Evolutionary conservation across 2,329 filamentous ascomycete species (phyloP), one percentile per base, ranked within the genome.

Genomic region (Fusarium sp.): DNA sequence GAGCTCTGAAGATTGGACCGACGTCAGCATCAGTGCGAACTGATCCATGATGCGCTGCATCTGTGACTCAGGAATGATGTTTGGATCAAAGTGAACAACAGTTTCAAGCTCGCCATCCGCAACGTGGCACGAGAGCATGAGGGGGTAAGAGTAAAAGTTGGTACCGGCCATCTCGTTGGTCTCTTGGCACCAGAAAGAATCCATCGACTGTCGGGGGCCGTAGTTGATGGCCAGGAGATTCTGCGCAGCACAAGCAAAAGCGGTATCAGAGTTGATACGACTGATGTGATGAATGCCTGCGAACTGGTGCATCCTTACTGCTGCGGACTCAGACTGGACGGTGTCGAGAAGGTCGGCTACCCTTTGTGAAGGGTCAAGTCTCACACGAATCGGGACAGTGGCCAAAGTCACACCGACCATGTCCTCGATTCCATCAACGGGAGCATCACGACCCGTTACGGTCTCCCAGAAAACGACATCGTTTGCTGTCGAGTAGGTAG

Each of bases 401-500:
- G 71, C 44, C n/a, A 73, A 36, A 2, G 67, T 71, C 1, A 40
- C 39, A 4, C 71, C 71, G 0, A 57, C 39, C 54, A 73, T 70
- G 0, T 69, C 58, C 34, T 69, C 69, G 1, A 73, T 67, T 1
- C 56, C 71, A 1, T 46, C 21, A 0, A 73, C 48, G 7, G 71
- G 65, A 3, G 56, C 69, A 58, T 72, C 69, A 7, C 71, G 69
- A 0, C 71, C 71, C 1, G 71, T 65, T 28, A 72, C 14, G 0
- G 71, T 73, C 34, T 71, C 71, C 57, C 69, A 69, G 34, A 72
- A 73, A 14, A 73, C 55, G 6, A 73, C 61, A 30, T 73, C 71
- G 3, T 34, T 48, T 8, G 62, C 7, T 6, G 52, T 36, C 1
- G 70, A 65, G 52, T 72, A 73, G 11, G 51, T 46, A 4, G 67